These are phyloP conservation scores for Arctium minus DNA, from an alignment of 129 eudicot species.

Conservation along the genomic window DNA sequence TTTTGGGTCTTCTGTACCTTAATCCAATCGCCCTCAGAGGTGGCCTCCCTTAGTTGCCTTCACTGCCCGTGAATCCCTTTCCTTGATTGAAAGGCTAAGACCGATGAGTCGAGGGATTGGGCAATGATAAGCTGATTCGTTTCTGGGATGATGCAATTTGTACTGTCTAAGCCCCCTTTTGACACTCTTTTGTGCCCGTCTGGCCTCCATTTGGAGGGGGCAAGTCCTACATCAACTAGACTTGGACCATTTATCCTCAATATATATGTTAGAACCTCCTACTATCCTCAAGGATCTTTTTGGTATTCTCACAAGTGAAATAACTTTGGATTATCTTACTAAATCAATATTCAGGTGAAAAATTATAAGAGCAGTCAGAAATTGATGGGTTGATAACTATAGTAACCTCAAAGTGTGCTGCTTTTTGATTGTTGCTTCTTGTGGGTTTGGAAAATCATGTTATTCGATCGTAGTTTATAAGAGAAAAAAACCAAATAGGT, in stretches of 20 bases:
- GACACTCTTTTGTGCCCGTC: no score
- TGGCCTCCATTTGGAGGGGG: no score
- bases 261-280: not conserved
- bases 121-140: no score
- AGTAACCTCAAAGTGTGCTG: not conserved
- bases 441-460: not conserved
- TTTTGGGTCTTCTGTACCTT: no score
- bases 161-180: no score
- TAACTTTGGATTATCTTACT: not conserved
- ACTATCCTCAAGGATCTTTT: not conserved
- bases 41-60: no score
- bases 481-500: not conserved
- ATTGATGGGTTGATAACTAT: slow-evolving; percentile 5
- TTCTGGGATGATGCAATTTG: no score
- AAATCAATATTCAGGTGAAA: not conserved
- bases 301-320: not conserved
- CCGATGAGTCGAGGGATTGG: no score
- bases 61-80: no score
- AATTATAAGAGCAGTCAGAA: not conserved
- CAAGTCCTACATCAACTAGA: not conserved
- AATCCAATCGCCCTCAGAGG: no score
- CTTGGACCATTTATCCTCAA: no score
- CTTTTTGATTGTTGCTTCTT: not conserved
- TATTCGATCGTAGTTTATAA: not conserved
- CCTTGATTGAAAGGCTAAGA: no score